These are phyloP conservation scores for Erucastrum elatum DNA, from an alignment of 345 rosid species.

Conservation along the genomic window DNA sequence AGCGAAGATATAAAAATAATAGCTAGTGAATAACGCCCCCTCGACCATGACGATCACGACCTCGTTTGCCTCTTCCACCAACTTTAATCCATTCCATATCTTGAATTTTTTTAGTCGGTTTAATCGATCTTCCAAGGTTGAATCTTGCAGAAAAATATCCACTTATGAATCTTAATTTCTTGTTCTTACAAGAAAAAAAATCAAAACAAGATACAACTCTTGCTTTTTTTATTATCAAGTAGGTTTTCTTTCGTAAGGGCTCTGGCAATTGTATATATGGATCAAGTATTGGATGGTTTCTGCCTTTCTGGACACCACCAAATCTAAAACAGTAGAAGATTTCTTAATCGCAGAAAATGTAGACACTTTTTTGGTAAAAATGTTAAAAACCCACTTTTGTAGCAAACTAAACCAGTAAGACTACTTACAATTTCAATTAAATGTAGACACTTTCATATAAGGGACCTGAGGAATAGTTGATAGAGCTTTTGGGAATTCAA, in stretches of 20 bases:
- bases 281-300: background rate
- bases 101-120: too few relatives aligned
- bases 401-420: too few relatives aligned
- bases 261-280: too few relatives aligned
- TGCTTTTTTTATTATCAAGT: background rate
- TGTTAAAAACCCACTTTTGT: too few relatives aligned
- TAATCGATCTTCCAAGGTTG: too few relatives aligned
- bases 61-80: too few relatives aligned
- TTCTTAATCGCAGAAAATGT: background rate
- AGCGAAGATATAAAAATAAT: too few relatives aligned
- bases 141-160: background rate
- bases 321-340: background rate
- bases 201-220: background rate
- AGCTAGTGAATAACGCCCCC: too few relatives aligned
- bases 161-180: too few relatives aligned
- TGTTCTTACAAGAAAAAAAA: background rate
- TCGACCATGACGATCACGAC: too few relatives aligned
- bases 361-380: background rate
- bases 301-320: background rate
- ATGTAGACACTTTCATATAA: background rate
- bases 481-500: background rate
- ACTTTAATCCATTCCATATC: too few relatives aligned
- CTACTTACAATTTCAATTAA: too few relatives aligned
- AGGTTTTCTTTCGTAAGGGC: background rate
- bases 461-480: background rate